A percentile compares a stretch with the other conserved stretches of the same genome.
These are phyloP conservation scores for Cytospora piceae DNA, from an alignment of 2,329 filamentous ascomycete species.

Conservation along the genomic window DNA sequence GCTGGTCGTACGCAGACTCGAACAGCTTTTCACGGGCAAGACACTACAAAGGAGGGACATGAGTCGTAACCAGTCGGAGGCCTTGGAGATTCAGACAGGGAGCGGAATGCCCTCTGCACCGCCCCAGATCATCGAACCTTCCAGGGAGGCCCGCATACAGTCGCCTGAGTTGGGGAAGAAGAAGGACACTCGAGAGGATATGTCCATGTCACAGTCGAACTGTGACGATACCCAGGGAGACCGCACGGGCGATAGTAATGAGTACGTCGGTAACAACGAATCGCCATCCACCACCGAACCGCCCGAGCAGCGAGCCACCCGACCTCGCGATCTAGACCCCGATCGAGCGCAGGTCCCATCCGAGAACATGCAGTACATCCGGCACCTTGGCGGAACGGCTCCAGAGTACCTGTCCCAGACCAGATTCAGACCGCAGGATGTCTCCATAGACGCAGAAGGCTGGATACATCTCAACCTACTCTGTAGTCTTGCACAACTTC, in stretches of 20 bases:
- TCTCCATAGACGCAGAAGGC: conserved; percentile 67
- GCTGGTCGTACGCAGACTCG: conserved; percentile 73
- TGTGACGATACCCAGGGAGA: conserved; percentile 47
- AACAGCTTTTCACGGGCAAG: conserved; percentile 82
- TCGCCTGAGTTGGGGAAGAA: conserved; percentile 44
- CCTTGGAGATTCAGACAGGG: conserved; percentile 15
- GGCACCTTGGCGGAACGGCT: conserved; percentile 63
- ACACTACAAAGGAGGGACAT: conserved; percentile 45
- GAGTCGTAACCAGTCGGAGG: conserved; percentile 34
- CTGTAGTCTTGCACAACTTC: conserved; percentile 80
- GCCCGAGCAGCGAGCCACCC: conserved; percentile 75
- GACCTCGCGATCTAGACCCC: conserved; percentile 76
- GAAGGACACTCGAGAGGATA: conserved; percentile 47
- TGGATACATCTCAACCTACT: conserved; percentile 85
- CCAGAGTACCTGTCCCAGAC: conserved; percentile 51
- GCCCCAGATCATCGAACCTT: conserved; percentile 38
- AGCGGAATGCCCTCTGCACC: conserved; percentile 24
- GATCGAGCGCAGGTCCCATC: conserved; percentile 74
- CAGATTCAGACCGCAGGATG: conserved; percentile 46
- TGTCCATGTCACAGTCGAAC: conserved; percentile 52
- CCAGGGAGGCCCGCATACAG: conserved; percentile 56
- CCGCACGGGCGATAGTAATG: conserved; percentile 37
- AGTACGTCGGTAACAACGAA: conserved; percentile 41
- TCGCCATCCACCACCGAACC: conserved; percentile 47
- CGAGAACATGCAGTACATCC: conserved; percentile 81